Base-by-base conservation (phyloP, 176 grass and related monocot genomes). In the Poa pratensis region DNA sequence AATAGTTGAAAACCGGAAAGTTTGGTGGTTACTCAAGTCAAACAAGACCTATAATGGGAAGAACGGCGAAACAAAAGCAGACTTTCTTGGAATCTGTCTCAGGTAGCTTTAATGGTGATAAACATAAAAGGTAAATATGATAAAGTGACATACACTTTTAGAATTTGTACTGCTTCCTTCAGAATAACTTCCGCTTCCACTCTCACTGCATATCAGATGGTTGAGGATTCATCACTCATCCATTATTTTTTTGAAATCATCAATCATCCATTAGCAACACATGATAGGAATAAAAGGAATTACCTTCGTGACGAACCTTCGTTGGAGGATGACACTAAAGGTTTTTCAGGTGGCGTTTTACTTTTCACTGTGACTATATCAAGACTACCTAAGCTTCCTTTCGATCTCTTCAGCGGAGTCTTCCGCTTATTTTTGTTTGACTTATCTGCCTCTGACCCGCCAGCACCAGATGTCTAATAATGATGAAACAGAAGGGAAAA, bases 111-210 rank as follows among this genome's bases (percentile, higher is more conserved):
- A 82, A 69, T 9, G 11, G 58, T 79, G 26, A 52, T 68, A 79
- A 79, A 69, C 60, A 40, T 75, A 30, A 75, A 65, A 50, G 15
- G 51, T 19, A 14, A 80, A 55, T 48, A 71, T 28, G 59, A 66
- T 73, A 23, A 43, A 80, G 40, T 75, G 6, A n/a, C 86, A 46
- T 89, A 92, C 90, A 89, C 87, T 92, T 89, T 92, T 85, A 10
- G 90, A 92, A 89, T 92, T 69, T 57, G 90, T 79, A 69, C 86
- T 88, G 86, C 90, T 89, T 79, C 83, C 86, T 80, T 88, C 79
- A 78, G 86, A 88, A 73, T 84, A 86, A 83, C 79, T 88, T 77
- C 67, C 66, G 3, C 90, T 92, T 92, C 90, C 86, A 80, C 86
- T 92, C 79, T 92, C 83, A 83, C 90, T 86, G 82, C 79, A 83